These are phyloP conservation scores for Blastocrithidia nonstop DNA, from an alignment of 208 protist genomes.

Conservation along the genomic window DNA sequence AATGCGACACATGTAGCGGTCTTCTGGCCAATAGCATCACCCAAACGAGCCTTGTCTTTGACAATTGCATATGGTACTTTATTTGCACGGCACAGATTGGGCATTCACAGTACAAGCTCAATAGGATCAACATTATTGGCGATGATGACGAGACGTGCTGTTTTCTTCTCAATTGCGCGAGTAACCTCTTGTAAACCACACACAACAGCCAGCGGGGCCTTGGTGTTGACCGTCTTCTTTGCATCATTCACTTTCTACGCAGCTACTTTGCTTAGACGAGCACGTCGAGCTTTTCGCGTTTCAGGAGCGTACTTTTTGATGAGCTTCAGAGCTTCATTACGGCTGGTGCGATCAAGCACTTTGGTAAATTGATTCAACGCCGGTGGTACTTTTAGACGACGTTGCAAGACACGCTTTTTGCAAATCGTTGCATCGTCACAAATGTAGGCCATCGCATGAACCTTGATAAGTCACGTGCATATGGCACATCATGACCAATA, in stretches of 20 bases:
- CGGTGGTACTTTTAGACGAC: conserved; percentile 94
- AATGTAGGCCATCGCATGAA: conserved; percentile 98
- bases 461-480: conserved; percentile 92
- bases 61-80: conserved; percentile 99
- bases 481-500: conserved; percentile 89
- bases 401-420: conserved; percentile 93
- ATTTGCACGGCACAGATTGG: conserved; percentile 97
- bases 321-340: conserved; percentile 94
- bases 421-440: conserved; percentile 97
- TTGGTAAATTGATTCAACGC: conserved; percentile 85
- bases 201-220: conserved; percentile 86
- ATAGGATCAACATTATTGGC: conserved; percentile 99
- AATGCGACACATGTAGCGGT: conserved; percentile 92
- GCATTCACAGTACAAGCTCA: conserved; percentile 98
- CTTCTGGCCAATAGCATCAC: conserved; percentile 95
- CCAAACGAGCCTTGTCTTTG: conserved; percentile 97
- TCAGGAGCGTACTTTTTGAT: conserved; percentile 98
- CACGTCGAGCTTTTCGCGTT: conserved; percentile 89
- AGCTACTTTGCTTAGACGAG: conserved; percentile 85
- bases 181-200: conserved; percentile 98
- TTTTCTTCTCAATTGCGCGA: conserved; percentile 95
- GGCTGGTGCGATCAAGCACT: conserved; percentile 87
- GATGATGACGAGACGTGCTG: conserved; percentile 98
- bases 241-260: conserved; percentile 85
- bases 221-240: conserved; percentile 59